phyloP scores from a whole-genome alignment of 108 stramenopile genomes.

The Pinguiococcus pyrenoidosus region DNA sequence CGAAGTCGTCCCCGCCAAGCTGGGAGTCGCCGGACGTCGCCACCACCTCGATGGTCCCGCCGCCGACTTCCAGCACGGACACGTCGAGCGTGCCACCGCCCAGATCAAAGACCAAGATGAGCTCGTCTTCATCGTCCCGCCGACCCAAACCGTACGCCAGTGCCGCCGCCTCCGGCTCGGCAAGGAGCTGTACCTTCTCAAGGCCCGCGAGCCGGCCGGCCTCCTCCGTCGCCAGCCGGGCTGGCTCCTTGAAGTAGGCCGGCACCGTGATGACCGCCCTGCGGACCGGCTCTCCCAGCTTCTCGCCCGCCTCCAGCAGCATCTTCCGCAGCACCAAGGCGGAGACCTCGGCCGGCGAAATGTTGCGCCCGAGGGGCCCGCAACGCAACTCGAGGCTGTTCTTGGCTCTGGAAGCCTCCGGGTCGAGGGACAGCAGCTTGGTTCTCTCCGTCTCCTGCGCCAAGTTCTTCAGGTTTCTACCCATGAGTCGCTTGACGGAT shows the following conservation, averaged over 20 bases:
- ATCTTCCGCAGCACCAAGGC: conserved; percentile 54
- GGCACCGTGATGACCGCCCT: conserved; percentile 76
- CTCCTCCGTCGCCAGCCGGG: conserved; percentile 62
- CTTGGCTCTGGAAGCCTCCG: conserved; percentile 2
- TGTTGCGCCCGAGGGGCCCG: conserved; percentile 4
- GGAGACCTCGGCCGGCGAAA: conserved; percentile 60
- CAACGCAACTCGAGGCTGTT: conserved; percentile 4
- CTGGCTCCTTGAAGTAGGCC: conserved; percentile 81
- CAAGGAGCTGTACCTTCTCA: conserved; percentile 59
- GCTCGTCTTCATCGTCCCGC: conserved; percentile 44
- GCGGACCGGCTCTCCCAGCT: conserved; percentile 8
- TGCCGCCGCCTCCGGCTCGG: conserved; percentile 91
- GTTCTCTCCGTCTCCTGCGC: conserved; percentile 10
- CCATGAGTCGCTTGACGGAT: conserved; percentile 31
- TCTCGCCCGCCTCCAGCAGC: conserved; percentile 25
- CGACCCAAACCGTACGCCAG: conserved; percentile 62
- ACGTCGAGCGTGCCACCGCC: conserved; percentile 92
- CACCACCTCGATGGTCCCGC: conserved; percentile 71
- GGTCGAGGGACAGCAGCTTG: conserved; percentile 7
- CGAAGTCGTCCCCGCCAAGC: conserved; percentile 81
- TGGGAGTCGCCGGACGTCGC: conserved; percentile 68
- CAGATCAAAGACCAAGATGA: conserved; percentile 82
- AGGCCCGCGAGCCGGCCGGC: conserved; percentile 69
- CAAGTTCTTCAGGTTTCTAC: conserved; percentile 17
- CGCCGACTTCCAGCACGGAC: conserved; percentile 63